Base-by-base conservation (phyloP, 768 basidiomycete genomes). In the Hydnum rufescens region DNA sequence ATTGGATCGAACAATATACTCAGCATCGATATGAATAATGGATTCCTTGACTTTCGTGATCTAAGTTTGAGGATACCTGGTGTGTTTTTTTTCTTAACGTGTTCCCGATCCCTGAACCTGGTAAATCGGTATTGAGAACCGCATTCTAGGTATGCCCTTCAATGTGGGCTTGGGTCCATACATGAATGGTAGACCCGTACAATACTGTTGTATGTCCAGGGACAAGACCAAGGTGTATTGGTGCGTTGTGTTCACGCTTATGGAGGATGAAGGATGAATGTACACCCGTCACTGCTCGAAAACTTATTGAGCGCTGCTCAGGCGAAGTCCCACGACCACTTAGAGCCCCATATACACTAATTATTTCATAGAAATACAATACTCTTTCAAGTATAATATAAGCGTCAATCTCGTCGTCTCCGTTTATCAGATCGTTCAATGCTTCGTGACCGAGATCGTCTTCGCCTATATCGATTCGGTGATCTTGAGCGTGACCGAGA, bases 341-440 rank as follows among this genome's bases (percentile, higher is more conserved):
- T n/a, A n/a, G n/a, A n/a, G n/a, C n/a, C n/a, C n/a, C n/a, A n/a
- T n/a, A n/a, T n/a, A n/a, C n/a, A n/a, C n/a, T n/a, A n/a, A n/a
- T n/a, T n/a, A n/a, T n/a, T n/a, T n/a, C n/a, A n/a, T n/a, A n/a
- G n/a, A n/a, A n/a, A n/a, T n/a, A n/a, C n/a, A n/a, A n/a, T n/a
- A n/a, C n/a, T n/a, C n/a, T n/a, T n/a, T n/a, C n/a, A n/a, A n/a
- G n/a, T n/a, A n/a, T n/a, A n/a, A n/a, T n/a, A 39, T 22, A 39
- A 39, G 13, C 22, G 36, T 62, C 54, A 65, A 43, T 63, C 62
- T 18, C 63, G 51, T 29, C 67, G 58, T 39, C 66, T 60, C 46
- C 66, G 63, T 58, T 68, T 68, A 22, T 62, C 65, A 28, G 59
- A 60, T 6, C 62, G 58, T 8, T 59, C 60, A 23, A 53, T 32